phyloP scores from a whole-genome alignment of 1,284 basidiomycete genomes.

The Phylloporus gajari region DNA sequence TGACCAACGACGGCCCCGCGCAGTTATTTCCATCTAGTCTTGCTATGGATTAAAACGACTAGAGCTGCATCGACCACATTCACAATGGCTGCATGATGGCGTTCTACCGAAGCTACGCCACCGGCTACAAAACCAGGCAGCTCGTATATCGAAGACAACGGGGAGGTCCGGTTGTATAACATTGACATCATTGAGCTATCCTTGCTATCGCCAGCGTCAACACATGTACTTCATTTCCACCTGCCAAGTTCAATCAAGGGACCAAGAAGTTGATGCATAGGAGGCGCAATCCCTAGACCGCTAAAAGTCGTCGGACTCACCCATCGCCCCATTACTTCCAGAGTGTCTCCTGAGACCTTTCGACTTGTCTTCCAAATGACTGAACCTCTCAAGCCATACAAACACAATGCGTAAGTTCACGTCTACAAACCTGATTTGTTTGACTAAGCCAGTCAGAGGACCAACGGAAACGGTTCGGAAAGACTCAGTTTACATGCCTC shows the following conservation, averaged over 20 bases:
- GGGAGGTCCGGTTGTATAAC: not conserved
- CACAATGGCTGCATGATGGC: not conserved
- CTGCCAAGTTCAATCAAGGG: conserved; percentile 12
- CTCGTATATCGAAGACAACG: not conserved
- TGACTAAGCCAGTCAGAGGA: not conserved
- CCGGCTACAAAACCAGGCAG: conserved; percentile 7
- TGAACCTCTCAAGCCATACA: not conserved
- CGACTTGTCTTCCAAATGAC: not conserved
- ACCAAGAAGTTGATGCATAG: conserved; percentile 8
- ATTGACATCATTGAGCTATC: conserved; percentile 10
- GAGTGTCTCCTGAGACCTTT: not conserved
- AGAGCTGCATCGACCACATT: not conserved
- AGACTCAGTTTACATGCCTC: not conserved
- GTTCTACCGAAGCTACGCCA: not conserved
- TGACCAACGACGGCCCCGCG: no score
- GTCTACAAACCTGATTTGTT: not conserved
- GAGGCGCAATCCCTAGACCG: conserved; percentile 3
- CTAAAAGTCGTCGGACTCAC: not conserved
- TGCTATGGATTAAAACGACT: not conserved
- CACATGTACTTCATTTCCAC: conserved; percentile 5
- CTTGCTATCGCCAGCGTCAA: conserved; percentile 33
- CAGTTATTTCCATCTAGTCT: not conserved
- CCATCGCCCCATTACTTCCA: not conserved
- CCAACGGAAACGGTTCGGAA: not conserved
- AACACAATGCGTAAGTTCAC: not conserved